Evolutionary conservation across 2,329 filamentous ascomycete species (phyloP), one percentile per base, ranked within the genome.

Genomic region (Fusarium hostae): DNA sequence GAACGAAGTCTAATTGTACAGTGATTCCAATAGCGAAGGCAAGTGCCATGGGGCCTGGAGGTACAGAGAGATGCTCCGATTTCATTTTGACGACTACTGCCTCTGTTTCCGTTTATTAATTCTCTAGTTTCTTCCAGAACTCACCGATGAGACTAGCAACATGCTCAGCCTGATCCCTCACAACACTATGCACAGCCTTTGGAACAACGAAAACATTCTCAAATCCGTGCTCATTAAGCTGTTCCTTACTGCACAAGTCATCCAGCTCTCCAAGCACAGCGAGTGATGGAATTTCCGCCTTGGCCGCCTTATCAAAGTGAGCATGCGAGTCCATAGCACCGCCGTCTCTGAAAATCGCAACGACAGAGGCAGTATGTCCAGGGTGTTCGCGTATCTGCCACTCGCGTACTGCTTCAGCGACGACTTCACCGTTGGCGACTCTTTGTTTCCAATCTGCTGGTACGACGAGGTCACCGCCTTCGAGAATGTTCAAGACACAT

Each of bases 301-400:
- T 22, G 1, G 63, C 68, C 4, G 72, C 76, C 26, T 73, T 51
- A 13, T 34, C 30, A 39, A 79, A 81, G 4, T 62, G 55, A 5
- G 45, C 68, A 13, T 79, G 61, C 1, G 63, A 72, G 70, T 84
- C 84, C 58, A 82, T 70, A 2, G 84, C 79, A 1, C 82, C 82
- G 0, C 82, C 86, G 50, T 88, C 83, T 44, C 85, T 79, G 9
- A 86, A 78, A 0, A 86, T 80, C 0, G 77, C 83, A 22, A 86
- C 79, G 2, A 88, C 83, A 37, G 82, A 84, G 1, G 82, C 82
- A 6, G 68, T 24, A 66, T 88, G 85, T 0, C 86, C 86, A 4
- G 68, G 26, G 69, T 88, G 86, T 10, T 84, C 73, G 13, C 69
- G 75, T 74, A 82, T 79, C 72, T 87, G 79, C 86, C 86, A 88